phyloP scores from a whole-genome alignment of 176 grass and related monocot species.

The Stipa capillata region DNA sequence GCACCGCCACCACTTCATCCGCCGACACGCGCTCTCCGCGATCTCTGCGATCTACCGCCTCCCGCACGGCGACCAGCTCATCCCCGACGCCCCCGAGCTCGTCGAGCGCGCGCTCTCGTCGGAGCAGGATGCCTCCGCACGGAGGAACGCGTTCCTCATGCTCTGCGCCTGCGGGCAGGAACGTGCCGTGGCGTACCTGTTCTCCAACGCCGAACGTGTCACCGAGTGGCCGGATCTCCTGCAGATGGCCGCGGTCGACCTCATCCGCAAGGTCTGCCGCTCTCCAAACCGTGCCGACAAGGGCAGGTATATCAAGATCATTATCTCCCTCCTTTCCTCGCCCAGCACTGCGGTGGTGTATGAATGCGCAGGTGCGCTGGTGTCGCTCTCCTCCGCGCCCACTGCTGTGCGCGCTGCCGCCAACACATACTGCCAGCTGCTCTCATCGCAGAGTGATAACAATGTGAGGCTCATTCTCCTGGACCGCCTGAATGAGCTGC shows the following conservation, averaged over 20 bases:
- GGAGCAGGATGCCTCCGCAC: conserved; percentile 56
- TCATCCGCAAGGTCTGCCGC: conserved; percentile 68
- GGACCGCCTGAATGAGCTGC: conserved; percentile 53
- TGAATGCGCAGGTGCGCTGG: conserved; percentile 45
- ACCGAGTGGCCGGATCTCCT: conserved; percentile 58
- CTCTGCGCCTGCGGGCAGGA: conserved; percentile 43
- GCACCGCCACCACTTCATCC: conserved; percentile 71
- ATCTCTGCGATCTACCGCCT: conserved; percentile 63
- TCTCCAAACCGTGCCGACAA: conserved; percentile 40
- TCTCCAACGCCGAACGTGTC: conserved; percentile 48
- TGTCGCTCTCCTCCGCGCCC: conserved; percentile 59
- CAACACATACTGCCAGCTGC: conserved; percentile 58
- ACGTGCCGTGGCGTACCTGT: conserved; percentile 43
- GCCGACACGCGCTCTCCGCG: conserved; percentile 56
- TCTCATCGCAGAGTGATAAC: conserved; percentile 70
- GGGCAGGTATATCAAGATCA: conserved; percentile 68
- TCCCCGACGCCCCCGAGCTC: conserved; percentile 59
- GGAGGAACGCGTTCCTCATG: conserved; percentile 72
- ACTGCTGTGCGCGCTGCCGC: conserved; percentile 56
- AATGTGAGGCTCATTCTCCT: conserved; percentile 74
- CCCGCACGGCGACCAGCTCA: conserved; percentile 54
- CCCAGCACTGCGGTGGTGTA: conserved; percentile 47
- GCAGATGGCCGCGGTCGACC: conserved; percentile 65
- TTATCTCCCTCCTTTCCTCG: conserved; percentile 40
- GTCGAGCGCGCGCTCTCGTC: conserved; percentile 41